Conservation (phyloP, 169 alveolate species). For the Plasmodium blacklocki region DNA sequence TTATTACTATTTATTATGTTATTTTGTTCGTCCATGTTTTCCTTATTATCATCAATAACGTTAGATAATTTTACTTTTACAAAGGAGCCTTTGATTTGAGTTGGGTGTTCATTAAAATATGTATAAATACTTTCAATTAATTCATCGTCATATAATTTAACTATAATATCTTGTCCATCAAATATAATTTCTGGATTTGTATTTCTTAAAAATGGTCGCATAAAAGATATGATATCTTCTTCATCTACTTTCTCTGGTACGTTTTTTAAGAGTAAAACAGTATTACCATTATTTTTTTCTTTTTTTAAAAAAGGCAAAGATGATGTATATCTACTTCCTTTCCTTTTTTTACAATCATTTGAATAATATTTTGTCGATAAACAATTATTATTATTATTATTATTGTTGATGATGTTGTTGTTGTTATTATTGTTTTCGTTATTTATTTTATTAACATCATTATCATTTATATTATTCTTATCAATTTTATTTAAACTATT, state of each 20-base stretch:
- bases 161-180: slow-evolving; percentile 37
- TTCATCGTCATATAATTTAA: slow-evolving; percentile 63
- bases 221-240: slow-evolving; percentile 70
- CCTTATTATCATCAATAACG: slow-evolving; percentile 10
- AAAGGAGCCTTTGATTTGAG: slow-evolving; percentile 63
- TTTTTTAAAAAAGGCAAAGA: slow-evolving; percentile 60
- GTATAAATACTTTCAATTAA: slow-evolving; percentile 42
- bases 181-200: slow-evolving; percentile 38
- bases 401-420: not conserved
- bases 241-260: slow-evolving; percentile 59
- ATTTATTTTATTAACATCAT: not conserved
- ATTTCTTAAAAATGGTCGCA: slow-evolving; percentile 57
- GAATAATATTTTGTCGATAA: slow-evolving; percentile 13
- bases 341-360: slow-evolving; percentile 56
- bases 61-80: slow-evolving; percentile 33
- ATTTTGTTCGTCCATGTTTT: not conserved
- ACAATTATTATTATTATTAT: not conserved
- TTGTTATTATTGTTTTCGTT: not conserved
- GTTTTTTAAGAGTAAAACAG: slow-evolving; percentile 18
- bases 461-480: not conserved
- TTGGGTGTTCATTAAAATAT: slow-evolving; percentile 63
- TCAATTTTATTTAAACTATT: not conserved
- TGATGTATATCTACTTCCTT: slow-evolving; percentile 38
- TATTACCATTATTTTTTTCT: slow-evolving; percentile 62
- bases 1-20: not conserved